These are phyloP conservation scores for Cladosporium sp. DNA, from an alignment of 2,329 filamentous ascomycete genomes.

Conservation along the genomic window DNA sequence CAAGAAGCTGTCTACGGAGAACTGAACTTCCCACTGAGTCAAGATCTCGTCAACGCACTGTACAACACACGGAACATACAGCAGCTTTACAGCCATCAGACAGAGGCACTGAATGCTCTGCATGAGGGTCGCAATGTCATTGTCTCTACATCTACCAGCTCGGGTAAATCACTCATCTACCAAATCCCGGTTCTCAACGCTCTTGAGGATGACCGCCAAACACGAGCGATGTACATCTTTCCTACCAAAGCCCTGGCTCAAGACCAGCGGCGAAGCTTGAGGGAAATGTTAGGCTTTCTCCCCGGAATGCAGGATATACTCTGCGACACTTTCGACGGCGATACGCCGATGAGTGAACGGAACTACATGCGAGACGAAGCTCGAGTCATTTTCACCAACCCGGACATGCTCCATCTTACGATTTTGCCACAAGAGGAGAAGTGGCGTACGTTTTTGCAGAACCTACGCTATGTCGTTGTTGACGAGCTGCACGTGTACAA, in stretches of 20 bases:
- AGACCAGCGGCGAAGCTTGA: conserved; percentile 83
- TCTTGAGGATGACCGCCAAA: conserved; percentile 68
- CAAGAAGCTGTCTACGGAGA: conserved; percentile 78
- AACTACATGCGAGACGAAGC: conserved; percentile 80
- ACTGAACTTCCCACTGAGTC: conserved; percentile 77
- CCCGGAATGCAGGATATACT: conserved; percentile 65
- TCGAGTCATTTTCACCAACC: conserved; percentile 93
- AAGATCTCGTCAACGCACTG: conserved; percentile 87
- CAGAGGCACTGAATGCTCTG: conserved; percentile 85
- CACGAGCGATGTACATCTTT: conserved; percentile 94
- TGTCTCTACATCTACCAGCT: conserved; percentile 89
- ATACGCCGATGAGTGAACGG: conserved; percentile 76
- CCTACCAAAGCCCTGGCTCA: conserved; percentile 95
- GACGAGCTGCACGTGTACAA: conserved; percentile 93
- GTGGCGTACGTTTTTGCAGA: conserved; percentile 84
- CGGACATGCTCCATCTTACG: conserved; percentile 93
- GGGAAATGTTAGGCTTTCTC: conserved; percentile 77
- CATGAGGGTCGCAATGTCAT: conserved; percentile 80
- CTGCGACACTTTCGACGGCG: conserved; percentile 93
- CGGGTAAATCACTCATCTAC: conserved; percentile 96
- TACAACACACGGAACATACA: conserved; percentile 89
- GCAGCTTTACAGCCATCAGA: conserved; percentile 82
- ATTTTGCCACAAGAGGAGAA: conserved; percentile 86
- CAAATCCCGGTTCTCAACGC: conserved; percentile 87
- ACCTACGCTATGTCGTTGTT: conserved; percentile 81